phyloP scores from a whole-genome alignment of 345 rosid species.

The Acer campestre region DNA sequence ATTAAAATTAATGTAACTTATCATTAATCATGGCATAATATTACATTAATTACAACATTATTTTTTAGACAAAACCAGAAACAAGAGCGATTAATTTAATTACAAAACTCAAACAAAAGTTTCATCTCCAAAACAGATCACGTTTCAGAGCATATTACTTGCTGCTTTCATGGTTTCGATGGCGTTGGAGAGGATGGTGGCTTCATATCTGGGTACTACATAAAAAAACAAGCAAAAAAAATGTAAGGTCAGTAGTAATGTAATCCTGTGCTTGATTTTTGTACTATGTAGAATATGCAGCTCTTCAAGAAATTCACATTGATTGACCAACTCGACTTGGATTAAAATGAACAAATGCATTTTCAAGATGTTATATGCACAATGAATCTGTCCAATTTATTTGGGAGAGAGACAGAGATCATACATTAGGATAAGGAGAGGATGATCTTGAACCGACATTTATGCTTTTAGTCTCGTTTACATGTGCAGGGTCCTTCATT shows the following conservation, averaged over 20 bases:
- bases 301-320: too few species aligned
- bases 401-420: slow-evolving; percentile 17
- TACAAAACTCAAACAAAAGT: background rate
- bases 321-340: background rate
- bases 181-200: slow-evolving; percentile 67
- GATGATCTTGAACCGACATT: slow-evolving; percentile 35
- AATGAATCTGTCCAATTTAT: background rate
- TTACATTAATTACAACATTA: background rate
- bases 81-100: background rate
- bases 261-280: background rate
- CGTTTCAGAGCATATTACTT: background rate
- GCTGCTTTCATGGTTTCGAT: slow-evolving; percentile 34
- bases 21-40: background rate
- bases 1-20: too few species aligned
- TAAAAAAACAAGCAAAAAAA: background rate
- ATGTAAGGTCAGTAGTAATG: background rate
- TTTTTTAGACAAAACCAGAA: background rate
- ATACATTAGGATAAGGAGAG: slow-evolving; percentile 47
- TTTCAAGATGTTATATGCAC: background rate
- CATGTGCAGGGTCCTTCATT: slow-evolving; percentile 17
- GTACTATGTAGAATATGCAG: background rate
- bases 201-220: slow-evolving; percentile 58
- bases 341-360: background rate
- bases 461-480: slow-evolving; percentile 16
- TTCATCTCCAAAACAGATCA: background rate